A percentile compares a stretch with the other conserved stretches of the same genome.
These are phyloP conservation scores for Sugiyamaella castrensis DNA, from an alignment of 1,139 yeast genomes.

Conservation along the genomic window DNA sequence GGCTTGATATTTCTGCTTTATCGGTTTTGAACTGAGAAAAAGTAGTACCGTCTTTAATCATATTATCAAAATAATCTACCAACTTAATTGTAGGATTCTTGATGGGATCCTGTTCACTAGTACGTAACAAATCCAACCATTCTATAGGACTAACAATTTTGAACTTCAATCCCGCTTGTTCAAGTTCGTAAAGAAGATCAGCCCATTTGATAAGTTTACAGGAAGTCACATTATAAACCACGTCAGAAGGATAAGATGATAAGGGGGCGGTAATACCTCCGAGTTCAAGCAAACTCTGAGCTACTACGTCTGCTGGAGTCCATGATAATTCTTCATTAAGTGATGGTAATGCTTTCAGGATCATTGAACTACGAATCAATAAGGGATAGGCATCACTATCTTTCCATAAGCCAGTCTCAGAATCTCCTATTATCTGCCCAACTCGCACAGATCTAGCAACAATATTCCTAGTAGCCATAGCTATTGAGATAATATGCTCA, in stretches of 20 bases:
- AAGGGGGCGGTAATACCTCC: background rate
- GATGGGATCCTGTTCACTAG: constrained; percentile 1
- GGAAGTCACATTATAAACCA: background rate
- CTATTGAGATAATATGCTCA: background rate
- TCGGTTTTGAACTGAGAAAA: too few relatives aligned
- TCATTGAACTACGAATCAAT: background rate
- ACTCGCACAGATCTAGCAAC: constrained; percentile 1
- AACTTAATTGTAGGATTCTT: constrained; percentile 2
- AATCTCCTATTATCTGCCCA: background rate
- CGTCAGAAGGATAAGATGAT: background rate
- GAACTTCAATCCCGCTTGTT: background rate
- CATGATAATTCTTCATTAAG: background rate
- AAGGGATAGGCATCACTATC: background rate
- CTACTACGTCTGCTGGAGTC: constrained; percentile 1
- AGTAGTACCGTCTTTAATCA: too few relatives aligned
- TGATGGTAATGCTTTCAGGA: background rate
- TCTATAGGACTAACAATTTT: background rate
- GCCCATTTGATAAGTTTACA: background rate
- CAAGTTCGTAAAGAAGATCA: background rate
- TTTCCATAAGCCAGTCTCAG: background rate
- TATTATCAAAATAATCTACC: background rate
- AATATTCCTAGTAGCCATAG: background rate
- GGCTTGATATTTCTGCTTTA: too few relatives aligned
- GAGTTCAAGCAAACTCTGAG: background rate
- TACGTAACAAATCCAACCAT: constrained; percentile 1